A percentile compares a stretch with the other conserved stretches of the same genome.
Evolutionary conservation across 768 basidiomycete genomes (phyloP).

Genomic region (Udeniomyces megalosporus): DNA sequence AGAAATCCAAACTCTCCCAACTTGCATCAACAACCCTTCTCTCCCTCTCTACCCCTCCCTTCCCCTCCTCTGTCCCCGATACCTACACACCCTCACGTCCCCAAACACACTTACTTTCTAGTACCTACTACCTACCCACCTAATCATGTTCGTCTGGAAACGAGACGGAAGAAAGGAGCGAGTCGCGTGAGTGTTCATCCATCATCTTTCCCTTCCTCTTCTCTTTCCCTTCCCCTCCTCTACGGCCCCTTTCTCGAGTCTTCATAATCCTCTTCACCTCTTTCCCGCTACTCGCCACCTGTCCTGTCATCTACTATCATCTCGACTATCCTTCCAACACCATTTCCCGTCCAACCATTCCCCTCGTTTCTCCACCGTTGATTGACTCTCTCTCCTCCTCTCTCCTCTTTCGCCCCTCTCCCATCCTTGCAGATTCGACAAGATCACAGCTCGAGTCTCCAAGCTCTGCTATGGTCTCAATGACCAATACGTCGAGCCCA

Average conservation of each 20-base stretch:
- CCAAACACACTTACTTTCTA: not conserved
- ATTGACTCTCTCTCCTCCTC: not conserved
- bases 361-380: too few species aligned
- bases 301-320: not conserved
- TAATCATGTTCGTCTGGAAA: not conserved
- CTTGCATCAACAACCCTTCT: not conserved
- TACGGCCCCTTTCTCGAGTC: not conserved
- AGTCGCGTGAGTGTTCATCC: not conserved
- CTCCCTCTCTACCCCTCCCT: not conserved
- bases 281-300: not conserved
- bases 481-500: constrained; percentile 74
- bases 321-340: not conserved
- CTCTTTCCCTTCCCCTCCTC: too few species aligned
- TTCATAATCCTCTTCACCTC: not conserved
- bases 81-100: not conserved
- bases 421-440: constrained; percentile 24
- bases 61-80: not conserved
- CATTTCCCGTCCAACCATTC: not conserved
- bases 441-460: constrained; percentile 54
- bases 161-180: constrained; percentile 1
- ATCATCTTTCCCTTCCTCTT: not conserved
- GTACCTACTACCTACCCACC: not conserved
- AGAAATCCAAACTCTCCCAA: too few species aligned
- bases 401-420: not conserved
- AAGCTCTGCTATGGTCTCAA: constrained; percentile 89